Percentiles rank a stretch among this genome's conserved stretches.
phyloP scores from a whole-genome alignment of 2,329 filamentous ascomycete genomes.

The Fusarium haematococcum region DNA sequence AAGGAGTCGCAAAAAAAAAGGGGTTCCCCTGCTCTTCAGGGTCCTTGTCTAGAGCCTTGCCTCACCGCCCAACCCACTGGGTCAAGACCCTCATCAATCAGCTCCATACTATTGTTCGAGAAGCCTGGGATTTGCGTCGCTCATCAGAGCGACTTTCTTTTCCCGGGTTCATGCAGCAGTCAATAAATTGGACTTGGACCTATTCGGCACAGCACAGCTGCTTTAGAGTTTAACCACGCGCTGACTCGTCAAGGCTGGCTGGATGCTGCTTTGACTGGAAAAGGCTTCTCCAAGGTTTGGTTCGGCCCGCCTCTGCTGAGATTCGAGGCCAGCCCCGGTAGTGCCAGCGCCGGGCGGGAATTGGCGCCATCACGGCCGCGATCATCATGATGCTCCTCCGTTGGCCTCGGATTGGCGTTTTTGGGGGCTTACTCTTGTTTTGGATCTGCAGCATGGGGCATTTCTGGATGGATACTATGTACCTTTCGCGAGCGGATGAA shows the following conservation, averaged over 20 bases:
- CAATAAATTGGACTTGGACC: neutral
- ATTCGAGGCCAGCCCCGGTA: slow-evolving; percentile 13
- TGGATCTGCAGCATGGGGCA: neutral
- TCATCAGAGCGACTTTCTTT: slow-evolving; percentile 1
- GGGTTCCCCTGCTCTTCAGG: slow-evolving; percentile 25
- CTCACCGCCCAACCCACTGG: slow-evolving; percentile 38
- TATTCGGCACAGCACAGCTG: neutral
- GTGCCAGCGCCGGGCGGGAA: slow-evolving; percentile 14
- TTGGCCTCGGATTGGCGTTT: slow-evolving; percentile 14
- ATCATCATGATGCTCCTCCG: slow-evolving; percentile 23
- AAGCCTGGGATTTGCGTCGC: neutral
- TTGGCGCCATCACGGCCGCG: slow-evolving; percentile 35
- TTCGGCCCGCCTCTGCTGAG: slow-evolving; percentile 14
- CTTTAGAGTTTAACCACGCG: slow-evolving; percentile 18
- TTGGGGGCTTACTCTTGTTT: neutral
- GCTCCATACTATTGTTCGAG: slow-evolving; percentile 17
- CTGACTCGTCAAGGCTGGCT: slow-evolving; percentile 30
- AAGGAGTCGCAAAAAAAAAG: slow-evolving; percentile 26
- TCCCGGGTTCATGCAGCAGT: slow-evolving; percentile 4
- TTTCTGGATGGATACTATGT: neutral
- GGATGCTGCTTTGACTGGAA: slow-evolving; percentile 6
- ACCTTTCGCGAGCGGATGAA: neutral
- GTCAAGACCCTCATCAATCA: slow-evolving; percentile 6
- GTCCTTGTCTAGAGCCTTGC: slow-evolving; percentile 18
- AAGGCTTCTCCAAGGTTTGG: slow-evolving; percentile 11